These are phyloP conservation scores for Vanderwaltozyma yarrowii DNA, from an alignment of 805 yeast genomes.

Conservation along the genomic window DNA sequence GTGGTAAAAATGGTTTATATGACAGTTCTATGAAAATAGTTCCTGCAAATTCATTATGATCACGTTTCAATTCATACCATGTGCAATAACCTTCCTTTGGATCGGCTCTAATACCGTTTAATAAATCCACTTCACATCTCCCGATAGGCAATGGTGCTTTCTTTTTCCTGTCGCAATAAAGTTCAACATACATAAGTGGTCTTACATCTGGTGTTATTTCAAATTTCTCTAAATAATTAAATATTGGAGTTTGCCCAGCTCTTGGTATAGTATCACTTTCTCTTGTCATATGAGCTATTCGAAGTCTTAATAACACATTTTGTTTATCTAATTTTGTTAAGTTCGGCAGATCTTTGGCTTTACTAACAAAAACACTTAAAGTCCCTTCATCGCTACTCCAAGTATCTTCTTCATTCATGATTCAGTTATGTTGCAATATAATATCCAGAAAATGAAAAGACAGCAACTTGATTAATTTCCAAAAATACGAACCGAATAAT, in stretches of 20 bases:
- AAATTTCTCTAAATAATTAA: constrained; percentile 71
- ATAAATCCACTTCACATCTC: constrained; percentile 65
- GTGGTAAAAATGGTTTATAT: constrained; percentile 49
- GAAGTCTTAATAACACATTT: constrained; percentile 76
- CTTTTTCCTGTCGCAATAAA: constrained; percentile 65
- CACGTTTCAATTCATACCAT: constrained; percentile 68
- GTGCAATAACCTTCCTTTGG: constrained; percentile 69
- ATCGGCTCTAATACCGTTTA: constrained; percentile 57
- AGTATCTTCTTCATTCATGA: neutral
- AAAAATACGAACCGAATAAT: too few relatives aligned
- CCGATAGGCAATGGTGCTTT: constrained; percentile 83
- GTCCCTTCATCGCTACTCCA: constrained; percentile 33
- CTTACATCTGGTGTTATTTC: constrained; percentile 52
- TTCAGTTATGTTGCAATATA: too few relatives aligned
- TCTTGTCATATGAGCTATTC: constrained; percentile 74
- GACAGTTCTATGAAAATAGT: constrained; percentile 86
- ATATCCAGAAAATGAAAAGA: too few relatives aligned
- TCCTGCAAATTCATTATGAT: constrained; percentile 66
- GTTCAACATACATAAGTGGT: constrained; percentile 57
- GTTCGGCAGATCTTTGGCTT: constrained; percentile 82
- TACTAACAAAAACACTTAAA: constrained; percentile 63
- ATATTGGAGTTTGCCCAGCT: constrained; percentile 91
- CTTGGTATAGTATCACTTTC: constrained; percentile 67
- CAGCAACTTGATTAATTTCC: too few relatives aligned
- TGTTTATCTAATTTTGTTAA: constrained; percentile 83